phyloP scores from a whole-genome alignment of 2,329 filamentous ascomycete species.

The Stenocarpella maydis region DNA sequence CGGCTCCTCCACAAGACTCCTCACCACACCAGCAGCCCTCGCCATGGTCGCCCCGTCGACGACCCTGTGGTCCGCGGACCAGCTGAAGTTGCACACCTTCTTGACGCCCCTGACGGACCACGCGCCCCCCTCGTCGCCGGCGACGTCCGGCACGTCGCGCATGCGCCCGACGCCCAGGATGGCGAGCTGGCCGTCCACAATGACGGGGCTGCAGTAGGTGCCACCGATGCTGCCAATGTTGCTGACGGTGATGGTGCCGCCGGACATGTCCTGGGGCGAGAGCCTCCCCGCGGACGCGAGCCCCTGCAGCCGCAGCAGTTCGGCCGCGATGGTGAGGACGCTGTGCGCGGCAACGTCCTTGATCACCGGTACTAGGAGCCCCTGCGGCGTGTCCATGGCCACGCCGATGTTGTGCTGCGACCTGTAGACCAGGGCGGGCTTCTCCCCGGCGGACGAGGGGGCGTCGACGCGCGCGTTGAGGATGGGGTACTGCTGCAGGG shows the following conservation, averaged over 20 bases:
- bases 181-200: conserved; percentile 89
- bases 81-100: conserved; percentile 90
- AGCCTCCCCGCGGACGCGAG: conserved; percentile 81
- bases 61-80: conserved; percentile 94
- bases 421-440: conserved; percentile 80
- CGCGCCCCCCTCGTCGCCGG: conserved; percentile 63
- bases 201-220: conserved; percentile 88
- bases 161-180: conserved; percentile 90
- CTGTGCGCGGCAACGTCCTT: conserved; percentile 81
- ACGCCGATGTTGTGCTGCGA: conserved; percentile 93
- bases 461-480: conserved; percentile 86
- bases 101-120: conserved; percentile 41
- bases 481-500: conserved; percentile 81
- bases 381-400: conserved; percentile 90
- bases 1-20: conserved; percentile 80
- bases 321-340: conserved; percentile 79
- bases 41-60: conserved; percentile 96
- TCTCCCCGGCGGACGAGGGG: conserved; percentile 58
- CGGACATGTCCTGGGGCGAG: conserved; percentile 75
- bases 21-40: conserved; percentile 83
- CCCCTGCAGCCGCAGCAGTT: conserved; percentile 76
- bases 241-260: conserved; percentile 93
- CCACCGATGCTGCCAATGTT: conserved; percentile 97
- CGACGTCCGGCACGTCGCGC: conserved; percentile 81
- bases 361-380: conserved; percentile 91